Conservation (phyloP, 2,329 filamentous ascomycete genomes). For the Penicillium fuscoglaucum region DNA sequence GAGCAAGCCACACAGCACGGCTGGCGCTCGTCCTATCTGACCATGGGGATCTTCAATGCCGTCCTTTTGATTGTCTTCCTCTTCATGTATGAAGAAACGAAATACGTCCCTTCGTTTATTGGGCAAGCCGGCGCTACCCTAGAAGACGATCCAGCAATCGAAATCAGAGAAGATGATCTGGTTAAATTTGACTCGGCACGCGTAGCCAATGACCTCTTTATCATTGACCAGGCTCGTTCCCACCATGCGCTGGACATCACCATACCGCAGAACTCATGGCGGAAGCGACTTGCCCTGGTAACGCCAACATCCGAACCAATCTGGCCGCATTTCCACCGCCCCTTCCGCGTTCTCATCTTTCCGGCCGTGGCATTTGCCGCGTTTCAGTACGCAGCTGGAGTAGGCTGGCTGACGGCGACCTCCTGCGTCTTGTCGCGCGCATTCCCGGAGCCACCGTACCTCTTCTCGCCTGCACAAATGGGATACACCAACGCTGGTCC, state of each 20-base stretch:
- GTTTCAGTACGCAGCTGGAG: conserved; percentile 42
- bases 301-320: conserved; percentile 30
- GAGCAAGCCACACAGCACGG: conserved; percentile 35
- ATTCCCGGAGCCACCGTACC: conserved; percentile 39
- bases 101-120: conserved; percentile 27
- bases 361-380: conserved; percentile 45
- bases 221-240: neutral
- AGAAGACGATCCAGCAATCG: conserved; percentile 3
- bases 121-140: neutral
- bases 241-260: conserved; percentile 29
- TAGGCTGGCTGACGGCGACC: conserved; percentile 40
- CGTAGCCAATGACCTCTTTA: conserved; percentile 11
- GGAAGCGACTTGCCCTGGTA: conserved; percentile 26
- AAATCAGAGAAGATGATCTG: neutral
- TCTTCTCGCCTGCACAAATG: conserved; percentile 34
- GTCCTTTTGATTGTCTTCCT: conserved; percentile 33
- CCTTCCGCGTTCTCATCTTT: conserved; percentile 36
- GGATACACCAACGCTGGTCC: conserved; percentile 38
- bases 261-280: conserved; percentile 31
- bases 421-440: conserved; percentile 36
- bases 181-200: conserved; percentile 10
- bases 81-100: conserved; percentile 42
- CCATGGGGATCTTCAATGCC: conserved; percentile 35
- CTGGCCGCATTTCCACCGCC: conserved; percentile 35
- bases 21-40: conserved; percentile 41